A percentile compares a stretch with the other conserved stretches of the same genome.
phyloP scores from a whole-genome alignment of 495 filamentous ascomycete genomes.

The Xylaria venustula region DNA sequence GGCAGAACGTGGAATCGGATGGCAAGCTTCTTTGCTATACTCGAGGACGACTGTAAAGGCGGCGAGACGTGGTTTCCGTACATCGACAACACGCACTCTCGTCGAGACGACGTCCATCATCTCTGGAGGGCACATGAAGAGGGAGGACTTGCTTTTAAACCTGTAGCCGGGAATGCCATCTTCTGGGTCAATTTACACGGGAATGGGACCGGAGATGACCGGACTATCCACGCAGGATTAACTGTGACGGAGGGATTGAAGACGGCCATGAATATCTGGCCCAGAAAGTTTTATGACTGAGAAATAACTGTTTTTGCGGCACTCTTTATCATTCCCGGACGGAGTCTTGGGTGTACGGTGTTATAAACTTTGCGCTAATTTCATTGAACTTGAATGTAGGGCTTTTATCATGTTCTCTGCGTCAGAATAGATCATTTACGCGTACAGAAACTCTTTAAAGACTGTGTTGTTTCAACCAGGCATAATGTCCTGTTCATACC shows the following conservation, averaged over 20 bases:
- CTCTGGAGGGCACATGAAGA: constrained; percentile 47
- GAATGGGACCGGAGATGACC: constrained; percentile 46
- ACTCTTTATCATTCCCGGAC: neutral
- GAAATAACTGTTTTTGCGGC: neutral
- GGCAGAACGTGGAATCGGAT: constrained; percentile 41
- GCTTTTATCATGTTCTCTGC: neutral
- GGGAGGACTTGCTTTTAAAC: constrained; percentile 51
- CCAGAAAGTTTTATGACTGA: constrained; percentile 32
- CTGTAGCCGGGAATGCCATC: constrained; percentile 50
- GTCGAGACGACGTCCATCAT: constrained; percentile 13
- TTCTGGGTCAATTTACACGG: constrained; percentile 54
- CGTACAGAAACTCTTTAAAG: no score
- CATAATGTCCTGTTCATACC: no score
- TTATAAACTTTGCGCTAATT: neutral
- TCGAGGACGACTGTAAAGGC: constrained; percentile 41
- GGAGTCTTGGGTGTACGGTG: neutral
- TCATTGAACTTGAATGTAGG: neutral
- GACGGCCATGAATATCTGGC: constrained; percentile 60
- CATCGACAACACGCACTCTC: constrained; percentile 16
- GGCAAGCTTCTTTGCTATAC: constrained; percentile 49
- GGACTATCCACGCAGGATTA: constrained; percentile 50
- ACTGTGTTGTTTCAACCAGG: no score
- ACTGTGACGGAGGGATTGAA: constrained; percentile 47
- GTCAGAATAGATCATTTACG: no score
- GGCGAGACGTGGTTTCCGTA: constrained; percentile 50